A percentile compares a stretch with the other conserved stretches of the same genome.
These are phyloP conservation scores for Pichia sp. DNA, from an alignment of 1,139 yeast species.

Conservation along the genomic window DNA sequence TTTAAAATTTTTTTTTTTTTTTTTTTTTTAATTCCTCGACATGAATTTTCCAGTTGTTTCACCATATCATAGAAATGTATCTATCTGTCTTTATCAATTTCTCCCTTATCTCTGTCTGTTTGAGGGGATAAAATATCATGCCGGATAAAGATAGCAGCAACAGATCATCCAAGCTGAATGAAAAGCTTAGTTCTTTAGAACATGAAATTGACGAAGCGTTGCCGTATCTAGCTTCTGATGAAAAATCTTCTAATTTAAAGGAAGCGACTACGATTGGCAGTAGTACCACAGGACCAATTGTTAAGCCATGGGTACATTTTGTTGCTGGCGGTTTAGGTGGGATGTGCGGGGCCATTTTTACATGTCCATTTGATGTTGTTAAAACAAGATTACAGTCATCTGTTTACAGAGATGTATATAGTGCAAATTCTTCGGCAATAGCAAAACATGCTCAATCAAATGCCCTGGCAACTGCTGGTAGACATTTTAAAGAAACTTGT, in stretches of 20 bases:
- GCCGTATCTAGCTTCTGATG: slow-evolving; percentile 66
- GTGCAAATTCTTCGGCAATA: not conserved
- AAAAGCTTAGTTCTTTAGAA: slow-evolving; percentile 43
- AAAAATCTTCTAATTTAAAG: slow-evolving; percentile 41
- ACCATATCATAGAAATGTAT: too few species aligned
- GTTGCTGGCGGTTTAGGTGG: slow-evolving; percentile 99
- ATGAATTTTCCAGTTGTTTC: not conserved
- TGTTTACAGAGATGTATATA: slow-evolving; percentile 33
- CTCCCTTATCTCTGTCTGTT: not conserved
- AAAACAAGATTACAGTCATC: slow-evolving; percentile 93
- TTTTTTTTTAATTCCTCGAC: not conserved
- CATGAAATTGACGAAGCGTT: slow-evolving; percentile 34
- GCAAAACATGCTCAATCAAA: not conserved
- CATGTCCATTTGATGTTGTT: slow-evolving; percentile 94
- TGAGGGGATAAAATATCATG: too few species aligned
- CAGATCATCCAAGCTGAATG: slow-evolving; percentile 2
- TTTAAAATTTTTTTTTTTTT: too few species aligned
- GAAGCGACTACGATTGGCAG: slow-evolving; percentile 16
- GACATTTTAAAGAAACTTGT: slow-evolving; percentile 77
- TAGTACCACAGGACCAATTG: slow-evolving; percentile 18
- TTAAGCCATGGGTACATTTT: slow-evolving; percentile 89
- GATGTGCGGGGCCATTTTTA: slow-evolving; percentile 91
- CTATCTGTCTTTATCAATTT: not conserved
- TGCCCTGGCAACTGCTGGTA: slow-evolving; percentile 13
- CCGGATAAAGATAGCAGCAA: too few species aligned